These are phyloP conservation scores for Ophiostoma sp. DNA, from an alignment of 2,329 filamentous ascomycete species.

Conservation along the genomic window DNA sequence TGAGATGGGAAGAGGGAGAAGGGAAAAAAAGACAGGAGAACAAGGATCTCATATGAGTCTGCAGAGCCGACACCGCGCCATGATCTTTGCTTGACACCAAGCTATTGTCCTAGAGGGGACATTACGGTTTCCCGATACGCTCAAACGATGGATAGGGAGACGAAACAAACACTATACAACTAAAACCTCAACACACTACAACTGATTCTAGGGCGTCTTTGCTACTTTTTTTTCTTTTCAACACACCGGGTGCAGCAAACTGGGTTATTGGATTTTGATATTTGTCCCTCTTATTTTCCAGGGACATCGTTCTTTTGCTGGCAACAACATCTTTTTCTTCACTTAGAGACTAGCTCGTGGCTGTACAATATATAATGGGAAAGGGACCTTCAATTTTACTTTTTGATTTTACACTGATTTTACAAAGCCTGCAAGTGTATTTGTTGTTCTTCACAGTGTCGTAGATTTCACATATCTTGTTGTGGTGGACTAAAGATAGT, in stretches of 20 bases:
- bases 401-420: background rate
- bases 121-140: background rate
- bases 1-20: background rate
- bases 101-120: background rate
- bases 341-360: background rate
- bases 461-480: conserved; percentile 19
- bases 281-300: background rate
- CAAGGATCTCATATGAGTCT: background rate
- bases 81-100: background rate
- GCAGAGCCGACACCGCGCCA: background rate
- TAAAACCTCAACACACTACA: background rate
- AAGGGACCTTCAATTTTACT: background rate
- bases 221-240: background rate
- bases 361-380: conserved; percentile 15
- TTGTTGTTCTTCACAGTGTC: background rate
- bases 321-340: background rate
- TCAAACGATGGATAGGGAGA: background rate
- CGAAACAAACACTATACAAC: background rate
- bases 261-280: background rate
- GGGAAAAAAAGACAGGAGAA: background rate
- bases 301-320: background rate
- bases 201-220: conserved; percentile 6
- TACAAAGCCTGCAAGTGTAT: background rate
- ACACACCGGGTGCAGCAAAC: background rate
- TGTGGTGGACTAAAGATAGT: conserved; percentile 13